A percentile compares a stretch with the other conserved stretches of the same genome.
These are phyloP conservation scores for Proteromonas lacertae DNA, from an alignment of 352 stramenopile genomes.

Conservation along the genomic window DNA sequence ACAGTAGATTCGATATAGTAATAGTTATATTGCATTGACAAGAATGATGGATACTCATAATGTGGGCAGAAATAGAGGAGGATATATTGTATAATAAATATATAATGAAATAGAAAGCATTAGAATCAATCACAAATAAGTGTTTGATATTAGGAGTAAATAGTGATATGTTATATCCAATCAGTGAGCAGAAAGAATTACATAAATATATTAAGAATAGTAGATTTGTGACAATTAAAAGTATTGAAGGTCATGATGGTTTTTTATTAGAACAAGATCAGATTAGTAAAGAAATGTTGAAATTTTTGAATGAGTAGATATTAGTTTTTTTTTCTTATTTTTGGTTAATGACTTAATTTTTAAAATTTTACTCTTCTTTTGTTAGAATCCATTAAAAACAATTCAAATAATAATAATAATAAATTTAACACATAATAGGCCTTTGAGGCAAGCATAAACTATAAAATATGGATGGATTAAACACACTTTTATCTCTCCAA, in stretches of 20 bases:
- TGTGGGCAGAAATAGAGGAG: constrained; percentile 29
- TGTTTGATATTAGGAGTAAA: constrained; percentile 63
- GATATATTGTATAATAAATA: too few relatives aligned
- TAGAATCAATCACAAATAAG: constrained; percentile 22
- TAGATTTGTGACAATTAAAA: constrained; percentile 43
- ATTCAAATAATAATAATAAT: too few relatives aligned
- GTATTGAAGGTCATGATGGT: constrained; percentile 61
- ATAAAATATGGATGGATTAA: too few relatives aligned
- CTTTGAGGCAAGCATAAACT: too few relatives aligned
- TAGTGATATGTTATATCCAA: constrained; percentile 65
- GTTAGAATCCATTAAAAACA: too few relatives aligned
- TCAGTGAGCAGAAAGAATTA: constrained; percentile 54
- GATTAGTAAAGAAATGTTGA: constrained; percentile 24
- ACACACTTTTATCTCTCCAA: too few relatives aligned
- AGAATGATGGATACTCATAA: constrained; percentile 85
- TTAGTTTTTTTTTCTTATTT: too few relatives aligned
- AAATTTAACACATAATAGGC: too few relatives aligned
- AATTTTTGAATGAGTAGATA: constrained; percentile 15
- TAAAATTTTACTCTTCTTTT: too few relatives aligned
- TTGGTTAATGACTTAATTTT: too few relatives aligned
- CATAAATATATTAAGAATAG: constrained; percentile 30
- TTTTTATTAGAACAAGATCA: constrained; percentile 76
- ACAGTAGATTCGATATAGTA: constrained; percentile 65
- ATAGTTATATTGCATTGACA: constrained; percentile 68
- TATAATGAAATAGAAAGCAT: constrained; percentile 16